A percentile compares a stretch with the other conserved stretches of the same genome.
These are phyloP conservation scores for Oxytropis ochrocephala DNA, from an alignment of 306 rosid species.

Conservation along the genomic window DNA sequence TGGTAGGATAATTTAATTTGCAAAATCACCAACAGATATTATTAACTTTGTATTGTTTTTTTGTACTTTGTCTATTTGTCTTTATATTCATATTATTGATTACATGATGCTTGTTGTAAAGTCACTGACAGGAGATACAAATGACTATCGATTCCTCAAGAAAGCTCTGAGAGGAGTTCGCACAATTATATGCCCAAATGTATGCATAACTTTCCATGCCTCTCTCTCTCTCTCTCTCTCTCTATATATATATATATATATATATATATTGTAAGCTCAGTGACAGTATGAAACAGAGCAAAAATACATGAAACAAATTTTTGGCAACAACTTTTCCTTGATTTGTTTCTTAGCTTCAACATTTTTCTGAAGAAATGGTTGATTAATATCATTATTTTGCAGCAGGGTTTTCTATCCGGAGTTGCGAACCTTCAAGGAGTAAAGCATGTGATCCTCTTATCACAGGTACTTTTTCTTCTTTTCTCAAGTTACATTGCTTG, in stretches of 20 bases:
- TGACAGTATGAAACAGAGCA: background rate
- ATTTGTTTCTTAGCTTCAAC: background rate
- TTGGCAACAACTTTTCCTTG: too few relatives aligned
- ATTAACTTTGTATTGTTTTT: background rate
- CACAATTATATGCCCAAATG: constrained; percentile 84
- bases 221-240: too few relatives aligned
- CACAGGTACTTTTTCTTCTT: constrained; percentile 55
- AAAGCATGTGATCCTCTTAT: constrained; percentile 69
- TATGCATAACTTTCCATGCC: constrained; percentile 32
- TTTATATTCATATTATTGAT: constrained; percentile 18
- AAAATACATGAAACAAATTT: too few relatives aligned
- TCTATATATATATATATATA: too few relatives aligned
- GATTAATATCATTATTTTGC: constrained; percentile 17
- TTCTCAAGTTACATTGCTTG: background rate
- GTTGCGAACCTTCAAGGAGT: constrained; percentile 63
- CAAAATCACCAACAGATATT: background rate
- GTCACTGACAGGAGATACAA: constrained; percentile 70
- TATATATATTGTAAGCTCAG: background rate
- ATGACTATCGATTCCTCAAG: constrained; percentile 56
- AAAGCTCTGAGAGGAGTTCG: constrained; percentile 75
- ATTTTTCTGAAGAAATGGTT: background rate
- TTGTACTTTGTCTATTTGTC: background rate
- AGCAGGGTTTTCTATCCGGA: constrained; percentile 85
- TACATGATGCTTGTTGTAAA: constrained; percentile 26
- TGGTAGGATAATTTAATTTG: constrained; percentile 43